Evolutionary conservation across 2,329 filamentous ascomycete genomes (phyloP).

Genomic region (Zarea fungicola): DNA sequence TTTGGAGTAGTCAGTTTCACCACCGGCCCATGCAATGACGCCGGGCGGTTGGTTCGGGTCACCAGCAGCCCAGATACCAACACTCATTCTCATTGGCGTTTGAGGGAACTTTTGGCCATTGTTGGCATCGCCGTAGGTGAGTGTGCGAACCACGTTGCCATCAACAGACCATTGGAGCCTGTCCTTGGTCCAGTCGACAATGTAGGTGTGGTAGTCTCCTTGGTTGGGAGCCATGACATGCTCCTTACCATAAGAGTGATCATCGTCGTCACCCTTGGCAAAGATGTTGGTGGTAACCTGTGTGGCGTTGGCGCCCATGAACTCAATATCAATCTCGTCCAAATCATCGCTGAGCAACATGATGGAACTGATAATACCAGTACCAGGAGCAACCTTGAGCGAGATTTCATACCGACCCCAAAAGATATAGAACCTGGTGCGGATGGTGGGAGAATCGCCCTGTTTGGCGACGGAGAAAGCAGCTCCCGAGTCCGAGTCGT

Average conservation of each 20-base stretch:
- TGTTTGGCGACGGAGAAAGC: slow-evolving; percentile 65
- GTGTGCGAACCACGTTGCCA: slow-evolving; percentile 56
- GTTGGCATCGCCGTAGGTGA: slow-evolving; percentile 57
- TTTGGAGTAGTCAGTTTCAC: slow-evolving; percentile 58
- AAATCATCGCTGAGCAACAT: slow-evolving; percentile 80
- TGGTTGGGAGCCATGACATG: slow-evolving; percentile 49
- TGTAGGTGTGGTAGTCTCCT: slow-evolving; percentile 68
- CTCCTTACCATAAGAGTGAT: slow-evolving; percentile 58
- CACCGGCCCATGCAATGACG: slow-evolving; percentile 66
- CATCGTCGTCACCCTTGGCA: slow-evolving; percentile 62
- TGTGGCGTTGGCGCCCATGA: slow-evolving; percentile 61
- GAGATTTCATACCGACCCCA: slow-evolving; percentile 74
- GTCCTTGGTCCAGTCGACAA: slow-evolving; percentile 65
- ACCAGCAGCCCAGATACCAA: slow-evolving; percentile 63
- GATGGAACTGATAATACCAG: slow-evolving; percentile 74
- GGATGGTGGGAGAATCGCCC: slow-evolving; percentile 73
- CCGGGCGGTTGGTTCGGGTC: slow-evolving; percentile 49
- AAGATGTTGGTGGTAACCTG: slow-evolving; percentile 71
- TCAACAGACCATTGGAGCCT: slow-evolving; percentile 67
- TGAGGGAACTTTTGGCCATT: slow-evolving; percentile 64
- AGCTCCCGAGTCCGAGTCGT: slow-evolving; percentile 57
- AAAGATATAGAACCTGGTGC: slow-evolving; percentile 79
- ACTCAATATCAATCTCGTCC: slow-evolving; percentile 87
- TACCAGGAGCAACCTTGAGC: slow-evolving; percentile 69
- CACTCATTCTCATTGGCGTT: slow-evolving; percentile 65